Evolutionary conservation across 768 basidiomycete species (phyloP).

Genomic region (Guyanaporus albipodus): DNA sequence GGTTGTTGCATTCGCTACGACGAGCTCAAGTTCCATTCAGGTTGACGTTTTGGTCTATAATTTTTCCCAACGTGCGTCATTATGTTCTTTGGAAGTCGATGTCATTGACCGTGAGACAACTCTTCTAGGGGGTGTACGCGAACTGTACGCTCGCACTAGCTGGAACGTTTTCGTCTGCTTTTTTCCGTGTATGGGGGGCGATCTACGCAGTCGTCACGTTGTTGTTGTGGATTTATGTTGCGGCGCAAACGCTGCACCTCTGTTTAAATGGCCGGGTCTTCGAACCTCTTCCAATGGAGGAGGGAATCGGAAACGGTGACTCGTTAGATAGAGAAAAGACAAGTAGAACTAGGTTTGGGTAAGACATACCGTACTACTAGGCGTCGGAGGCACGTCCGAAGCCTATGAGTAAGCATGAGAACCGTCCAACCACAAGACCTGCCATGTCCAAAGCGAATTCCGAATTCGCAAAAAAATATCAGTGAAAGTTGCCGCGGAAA

Average conservation of each 20-base stretch:
- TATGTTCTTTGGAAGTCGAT: not conserved
- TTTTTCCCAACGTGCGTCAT: conserved; percentile 62
- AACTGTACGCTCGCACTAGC: conserved; percentile 56
- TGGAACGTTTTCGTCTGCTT: conserved; percentile 44
- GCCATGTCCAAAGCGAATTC: conserved; percentile 8
- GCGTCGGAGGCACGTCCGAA: too few relatives aligned
- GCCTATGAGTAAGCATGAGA: too few relatives aligned
- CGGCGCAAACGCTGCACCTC: conserved; percentile 37
- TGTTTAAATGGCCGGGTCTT: conserved; percentile 39
- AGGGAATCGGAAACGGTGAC: conserved; percentile 14
- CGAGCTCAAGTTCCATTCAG: conserved; percentile 46
- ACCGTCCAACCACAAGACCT: too few relatives aligned
- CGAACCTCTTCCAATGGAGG: conserved; percentile 40
- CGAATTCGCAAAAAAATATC: conserved; percentile 1
- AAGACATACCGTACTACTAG: too few relatives aligned
- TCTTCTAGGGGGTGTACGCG: conserved; percentile 60
- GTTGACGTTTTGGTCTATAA: conserved; percentile 61
- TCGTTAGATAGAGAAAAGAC: conserved; percentile 2
- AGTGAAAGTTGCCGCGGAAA: too few relatives aligned
- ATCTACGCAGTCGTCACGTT: conserved; percentile 50
- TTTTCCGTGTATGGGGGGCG: conserved; percentile 56
- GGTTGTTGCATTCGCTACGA: conserved; percentile 40
- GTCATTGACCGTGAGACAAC: not conserved
- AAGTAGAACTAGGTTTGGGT: too few relatives aligned
- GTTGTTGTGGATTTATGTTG: conserved; percentile 50